Conservation (phyloP, 805 yeast species). For the Dipodascus albidus region DNA sequence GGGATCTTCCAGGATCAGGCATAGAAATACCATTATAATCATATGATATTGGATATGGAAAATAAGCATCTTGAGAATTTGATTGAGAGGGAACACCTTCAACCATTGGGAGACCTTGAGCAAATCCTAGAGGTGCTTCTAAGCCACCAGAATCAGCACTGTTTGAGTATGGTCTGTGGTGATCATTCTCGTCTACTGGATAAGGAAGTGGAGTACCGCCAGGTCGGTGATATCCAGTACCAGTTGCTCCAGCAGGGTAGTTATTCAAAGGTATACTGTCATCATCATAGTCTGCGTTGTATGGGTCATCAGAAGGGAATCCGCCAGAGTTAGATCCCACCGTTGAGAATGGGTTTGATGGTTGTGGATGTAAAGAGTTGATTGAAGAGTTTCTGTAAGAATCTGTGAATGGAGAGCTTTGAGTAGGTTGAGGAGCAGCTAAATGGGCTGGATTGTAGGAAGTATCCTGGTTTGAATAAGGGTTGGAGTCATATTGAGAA, state of each 20-base stretch:
- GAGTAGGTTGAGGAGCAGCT: neutral
- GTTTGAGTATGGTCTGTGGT: neutral
- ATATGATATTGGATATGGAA: neutral
- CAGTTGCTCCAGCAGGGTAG: neutral
- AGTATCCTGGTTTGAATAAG: neutral
- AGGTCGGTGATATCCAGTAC: neutral
- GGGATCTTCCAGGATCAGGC: neutral
- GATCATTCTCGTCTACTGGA: conserved; percentile 4
- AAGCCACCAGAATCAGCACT: neutral
- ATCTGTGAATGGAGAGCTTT: neutral
- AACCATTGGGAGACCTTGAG: neutral
- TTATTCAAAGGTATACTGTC: conserved; percentile 2
- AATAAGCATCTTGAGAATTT: neutral
- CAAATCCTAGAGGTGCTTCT: neutral
- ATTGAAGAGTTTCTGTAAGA: neutral
- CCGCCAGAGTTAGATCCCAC: neutral
- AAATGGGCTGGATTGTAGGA: neutral
- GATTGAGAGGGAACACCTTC: neutral
- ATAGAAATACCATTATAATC: neutral
- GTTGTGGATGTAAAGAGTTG: neutral
- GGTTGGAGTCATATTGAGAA: neutral
- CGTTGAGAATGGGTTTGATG: neutral
- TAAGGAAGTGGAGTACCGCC: neutral
- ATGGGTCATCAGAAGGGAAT: neutral
- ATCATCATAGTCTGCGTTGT: conserved; percentile 6